These are phyloP conservation scores for Tetradesmus lagerheimii DNA, from an alignment of 139 green algal genomes.

Conservation along the genomic window DNA sequence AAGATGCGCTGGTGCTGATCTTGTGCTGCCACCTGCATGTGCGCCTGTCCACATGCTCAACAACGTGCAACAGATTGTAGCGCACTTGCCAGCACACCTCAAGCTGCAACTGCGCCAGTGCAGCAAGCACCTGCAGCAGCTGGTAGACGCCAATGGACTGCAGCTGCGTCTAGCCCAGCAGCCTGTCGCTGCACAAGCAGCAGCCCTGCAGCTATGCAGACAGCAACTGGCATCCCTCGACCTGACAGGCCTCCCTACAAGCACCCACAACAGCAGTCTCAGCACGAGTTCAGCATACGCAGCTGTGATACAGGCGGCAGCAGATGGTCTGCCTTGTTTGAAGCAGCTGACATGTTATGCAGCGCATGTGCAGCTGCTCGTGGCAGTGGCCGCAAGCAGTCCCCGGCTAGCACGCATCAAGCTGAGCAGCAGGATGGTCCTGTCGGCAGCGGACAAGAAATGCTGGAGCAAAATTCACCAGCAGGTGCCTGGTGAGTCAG, in stretches of 20 bases:
- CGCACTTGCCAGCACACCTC: not conserved
- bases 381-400: not conserved
- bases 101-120: slow-evolving; percentile 1
- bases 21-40: not conserved
- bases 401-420: not conserved
- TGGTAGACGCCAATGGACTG: not conserved
- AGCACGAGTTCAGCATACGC: not conserved
- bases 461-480: not conserved
- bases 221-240: not conserved
- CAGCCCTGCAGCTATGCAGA: not conserved
- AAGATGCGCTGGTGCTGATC: too few species aligned
- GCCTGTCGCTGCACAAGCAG: not conserved
- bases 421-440: not conserved
- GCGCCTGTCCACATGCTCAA: not conserved
- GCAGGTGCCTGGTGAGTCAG: not conserved
- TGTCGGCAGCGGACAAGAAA: not conserved
- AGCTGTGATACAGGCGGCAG: not conserved
- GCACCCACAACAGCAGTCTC: not conserved
- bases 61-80: not conserved
- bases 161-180: not conserved
- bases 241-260: not conserved
- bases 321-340: not conserved
- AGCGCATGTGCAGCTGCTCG: not conserved
- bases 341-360: not conserved
- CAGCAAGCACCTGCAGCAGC: not conserved